These are phyloP conservation scores for Debaryomycetaceae sp. DNA, from an alignment of 1,139 yeast genomes.

Conservation along the genomic window DNA sequence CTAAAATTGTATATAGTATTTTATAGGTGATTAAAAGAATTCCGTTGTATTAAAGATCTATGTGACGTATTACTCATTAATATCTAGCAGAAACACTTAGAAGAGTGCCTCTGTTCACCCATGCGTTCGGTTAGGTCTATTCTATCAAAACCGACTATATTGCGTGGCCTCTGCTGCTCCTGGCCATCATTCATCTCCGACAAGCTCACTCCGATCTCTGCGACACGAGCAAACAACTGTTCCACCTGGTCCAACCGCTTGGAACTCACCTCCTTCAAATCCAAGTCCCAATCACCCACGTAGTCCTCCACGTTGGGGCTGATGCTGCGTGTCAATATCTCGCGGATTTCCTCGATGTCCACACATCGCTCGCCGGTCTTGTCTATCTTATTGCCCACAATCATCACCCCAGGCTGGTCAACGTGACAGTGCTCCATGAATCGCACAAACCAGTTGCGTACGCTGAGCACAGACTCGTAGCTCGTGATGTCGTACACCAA, in stretches of 20 bases:
- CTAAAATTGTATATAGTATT: not conserved
- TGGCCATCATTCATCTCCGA: slow-evolving; percentile 7
- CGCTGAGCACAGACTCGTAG: slow-evolving; percentile 50
- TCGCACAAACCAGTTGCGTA: slow-evolving; percentile 50
- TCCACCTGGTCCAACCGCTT: slow-evolving; percentile 37
- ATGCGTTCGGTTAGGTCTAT: slow-evolving; percentile 27
- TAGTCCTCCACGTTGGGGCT: slow-evolving; percentile 29
- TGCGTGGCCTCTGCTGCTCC: slow-evolving; percentile 6
- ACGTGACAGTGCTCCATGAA: slow-evolving; percentile 52
- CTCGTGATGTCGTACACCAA: slow-evolving; percentile 56
- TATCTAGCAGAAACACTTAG: slow-evolving; percentile 22
- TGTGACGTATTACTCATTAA: not conserved
- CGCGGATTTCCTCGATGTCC: slow-evolving; percentile 39
- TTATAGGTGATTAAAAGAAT: not conserved
- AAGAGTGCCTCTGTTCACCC: slow-evolving; percentile 1
- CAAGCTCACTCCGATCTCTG: slow-evolving; percentile 33
- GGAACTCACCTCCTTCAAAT: slow-evolving; percentile 45
- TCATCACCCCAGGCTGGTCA: slow-evolving; percentile 44
- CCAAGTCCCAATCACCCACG: slow-evolving; percentile 37
- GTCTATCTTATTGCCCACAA: slow-evolving; percentile 58
- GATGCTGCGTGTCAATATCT: slow-evolving; percentile 30
- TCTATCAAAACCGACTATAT: slow-evolving; percentile 36
- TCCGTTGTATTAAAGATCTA: not conserved
- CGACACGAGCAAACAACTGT: slow-evolving; percentile 41
- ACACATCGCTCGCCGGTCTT: slow-evolving; percentile 34